These are phyloP conservation scores for Neopestalotiopsis sp. DNA, from an alignment of 2,329 filamentous ascomycete species.

Conservation along the genomic window DNA sequence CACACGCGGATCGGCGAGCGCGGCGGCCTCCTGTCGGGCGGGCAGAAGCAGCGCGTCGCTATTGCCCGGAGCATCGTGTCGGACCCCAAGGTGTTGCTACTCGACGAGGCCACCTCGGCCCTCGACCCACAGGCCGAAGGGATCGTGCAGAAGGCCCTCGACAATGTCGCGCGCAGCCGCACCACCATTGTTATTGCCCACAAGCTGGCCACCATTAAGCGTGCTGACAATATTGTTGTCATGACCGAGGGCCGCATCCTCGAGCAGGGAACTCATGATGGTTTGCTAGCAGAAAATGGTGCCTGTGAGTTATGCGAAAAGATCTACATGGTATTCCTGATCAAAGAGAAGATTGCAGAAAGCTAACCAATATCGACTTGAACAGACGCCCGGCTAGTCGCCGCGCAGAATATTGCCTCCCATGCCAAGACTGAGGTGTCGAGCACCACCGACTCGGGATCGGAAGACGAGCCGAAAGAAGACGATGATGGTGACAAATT, in stretches of 20 bases:
- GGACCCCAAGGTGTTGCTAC: slow-evolving; percentile 65
- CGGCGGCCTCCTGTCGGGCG: slow-evolving; percentile 69
- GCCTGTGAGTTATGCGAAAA: slow-evolving; percentile 10
- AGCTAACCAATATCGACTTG: too few relatives aligned
- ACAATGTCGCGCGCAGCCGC: slow-evolving; percentile 59
- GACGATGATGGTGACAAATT: background rate
- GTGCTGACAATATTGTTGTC: slow-evolving; percentile 73
- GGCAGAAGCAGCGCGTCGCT: slow-evolving; percentile 70
- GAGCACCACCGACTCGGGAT: background rate
- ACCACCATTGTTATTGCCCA: slow-evolving; percentile 78
- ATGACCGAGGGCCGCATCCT: slow-evolving; percentile 21
- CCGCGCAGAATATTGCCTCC: slow-evolving; percentile 16
- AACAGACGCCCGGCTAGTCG: slow-evolving; percentile 24
- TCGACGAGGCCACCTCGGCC: slow-evolving; percentile 74
- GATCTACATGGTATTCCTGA: too few relatives aligned
- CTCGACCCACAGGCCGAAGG: slow-evolving; percentile 60
- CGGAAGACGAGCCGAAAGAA: slow-evolving; percentile 40
- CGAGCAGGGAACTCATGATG: slow-evolving; percentile 30
- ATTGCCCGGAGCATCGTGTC: slow-evolving; percentile 71
- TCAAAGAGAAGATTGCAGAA: too few relatives aligned
- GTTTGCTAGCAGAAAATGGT: slow-evolving; percentile 23
- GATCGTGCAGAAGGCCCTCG: slow-evolving; percentile 67
- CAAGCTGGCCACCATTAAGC: slow-evolving; percentile 74
- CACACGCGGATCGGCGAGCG: slow-evolving; percentile 68
- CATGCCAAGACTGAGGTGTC: background rate